These are phyloP conservation scores for Cinchona pubescens DNA, from an alignment of 257 asterid species.

Conservation along the genomic window DNA sequence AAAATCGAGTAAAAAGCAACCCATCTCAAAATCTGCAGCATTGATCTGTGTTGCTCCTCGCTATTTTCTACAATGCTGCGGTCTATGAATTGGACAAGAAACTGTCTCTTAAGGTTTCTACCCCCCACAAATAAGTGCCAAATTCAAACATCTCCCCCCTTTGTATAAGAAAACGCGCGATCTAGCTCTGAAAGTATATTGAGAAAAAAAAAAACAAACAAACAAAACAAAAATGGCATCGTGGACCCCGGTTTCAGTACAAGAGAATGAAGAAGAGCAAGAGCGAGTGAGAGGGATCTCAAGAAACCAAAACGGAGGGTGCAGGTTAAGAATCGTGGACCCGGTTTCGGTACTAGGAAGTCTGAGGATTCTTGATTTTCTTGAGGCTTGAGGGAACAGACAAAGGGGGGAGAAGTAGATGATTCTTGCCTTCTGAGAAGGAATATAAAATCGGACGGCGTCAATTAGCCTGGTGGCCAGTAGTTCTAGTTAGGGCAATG, in stretches of 20 bases:
- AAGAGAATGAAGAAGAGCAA: background rate
- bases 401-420: constrained; percentile 14
- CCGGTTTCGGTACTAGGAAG: background rate
- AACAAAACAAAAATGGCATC: no score
- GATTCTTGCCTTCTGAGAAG: constrained; percentile 7
- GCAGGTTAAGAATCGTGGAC: constrained; percentile 37
- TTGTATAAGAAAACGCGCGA: background rate
- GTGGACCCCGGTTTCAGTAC: no score
- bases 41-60: constrained; percentile 41
- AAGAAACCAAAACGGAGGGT: constrained; percentile 33
- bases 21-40: constrained; percentile 49
- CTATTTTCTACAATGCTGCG: constrained; percentile 33
- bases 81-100: constrained; percentile 16
- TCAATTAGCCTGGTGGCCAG: no score
- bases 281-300: constrained; percentile 33
- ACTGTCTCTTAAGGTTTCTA: constrained; percentile 17
- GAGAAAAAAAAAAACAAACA: constrained; percentile 17
- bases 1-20: constrained; percentile 36
- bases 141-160: no score
- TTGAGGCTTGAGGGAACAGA: constrained; percentile 2
- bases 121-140: no score
- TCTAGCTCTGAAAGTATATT: constrained; percentile 15
- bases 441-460: constrained; percentile 17
- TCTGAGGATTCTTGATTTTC: background rate
- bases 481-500: no score